A percentile compares a stretch with the other conserved stretches of the same genome.
These are phyloP conservation scores for Alnus rubra DNA, from an alignment of 306 rosid genomes.

Conservation along the genomic window DNA sequence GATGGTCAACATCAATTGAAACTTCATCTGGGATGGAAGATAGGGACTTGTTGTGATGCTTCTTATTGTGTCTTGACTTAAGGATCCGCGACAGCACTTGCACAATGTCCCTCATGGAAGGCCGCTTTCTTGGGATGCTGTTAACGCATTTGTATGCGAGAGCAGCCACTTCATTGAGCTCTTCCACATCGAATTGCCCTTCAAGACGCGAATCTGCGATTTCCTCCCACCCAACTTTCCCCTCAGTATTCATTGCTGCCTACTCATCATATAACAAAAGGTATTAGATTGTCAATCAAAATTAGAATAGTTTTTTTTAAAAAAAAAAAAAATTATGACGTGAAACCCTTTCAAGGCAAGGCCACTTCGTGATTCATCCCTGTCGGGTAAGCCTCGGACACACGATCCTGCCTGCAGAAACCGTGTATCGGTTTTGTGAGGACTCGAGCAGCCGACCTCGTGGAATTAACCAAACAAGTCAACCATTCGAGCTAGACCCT, in stretches of 20 bases:
- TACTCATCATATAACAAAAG: conserved; percentile 38
- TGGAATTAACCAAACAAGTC: too few relatives aligned
- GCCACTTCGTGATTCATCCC: too few relatives aligned
- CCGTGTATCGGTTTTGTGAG: too few relatives aligned
- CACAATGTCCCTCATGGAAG: conserved; percentile 90
- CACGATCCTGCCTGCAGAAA: too few relatives aligned
- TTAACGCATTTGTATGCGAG: conserved; percentile 88
- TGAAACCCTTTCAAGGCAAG: too few relatives aligned
- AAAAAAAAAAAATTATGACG: too few relatives aligned
- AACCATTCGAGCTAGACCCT: too few relatives aligned
- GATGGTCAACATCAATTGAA: conserved; percentile 55
- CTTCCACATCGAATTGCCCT: conserved; percentile 69
- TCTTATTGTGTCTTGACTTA: conserved; percentile 58
- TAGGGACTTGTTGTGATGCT: conserved; percentile 51
- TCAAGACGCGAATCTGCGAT: conserved; percentile 76
- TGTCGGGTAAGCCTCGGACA: too few relatives aligned
- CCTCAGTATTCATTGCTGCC: conserved; percentile 95
- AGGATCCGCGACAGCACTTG: conserved; percentile 70
- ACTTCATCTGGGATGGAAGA: conserved; percentile 72
- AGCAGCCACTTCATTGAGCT: conserved; percentile 81
- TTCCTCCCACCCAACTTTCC: conserved; percentile 99
- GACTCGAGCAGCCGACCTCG: too few relatives aligned
- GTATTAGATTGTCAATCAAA: conserved; percentile 19
- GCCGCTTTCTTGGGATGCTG: conserved; percentile 71
- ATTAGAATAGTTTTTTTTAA: too few relatives aligned